Evolutionary conservation across 192 early-diverging fungal genomes (phyloP).

Genomic region (Gryganskiella cystojenkinii): DNA sequence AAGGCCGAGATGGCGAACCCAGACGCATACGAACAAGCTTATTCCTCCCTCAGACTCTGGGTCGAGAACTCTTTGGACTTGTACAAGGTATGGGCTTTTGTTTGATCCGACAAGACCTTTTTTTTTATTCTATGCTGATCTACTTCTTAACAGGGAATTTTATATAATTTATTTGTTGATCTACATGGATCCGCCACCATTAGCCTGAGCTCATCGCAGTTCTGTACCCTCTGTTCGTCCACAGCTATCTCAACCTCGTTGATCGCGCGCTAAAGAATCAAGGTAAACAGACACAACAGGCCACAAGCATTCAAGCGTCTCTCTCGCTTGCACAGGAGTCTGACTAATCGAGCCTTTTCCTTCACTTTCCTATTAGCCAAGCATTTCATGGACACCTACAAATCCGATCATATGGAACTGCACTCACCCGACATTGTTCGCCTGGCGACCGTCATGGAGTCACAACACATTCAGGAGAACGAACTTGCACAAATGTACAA

Average conservation of each 20-base stretch:
- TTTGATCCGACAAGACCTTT: no score
- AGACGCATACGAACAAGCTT: slow-evolving; percentile 83
- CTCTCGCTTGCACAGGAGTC: no score
- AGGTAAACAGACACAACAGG: slow-evolving; percentile 41
- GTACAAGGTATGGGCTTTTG: slow-evolving; percentile 78
- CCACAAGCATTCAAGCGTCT: neutral
- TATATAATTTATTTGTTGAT: neutral
- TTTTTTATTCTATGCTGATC: no score
- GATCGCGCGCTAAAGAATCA: slow-evolving; percentile 59
- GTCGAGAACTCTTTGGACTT: slow-evolving; percentile 94
- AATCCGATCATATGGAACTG: slow-evolving; percentile 78
- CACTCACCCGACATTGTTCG: slow-evolving; percentile 79
- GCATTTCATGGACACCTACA: slow-evolving; percentile 81
- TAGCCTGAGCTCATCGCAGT: slow-evolving; percentile 86
- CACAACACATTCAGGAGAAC: slow-evolving; percentile 84
- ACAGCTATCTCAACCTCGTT: slow-evolving; percentile 91
- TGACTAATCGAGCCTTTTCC: neutral
- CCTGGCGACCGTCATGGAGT: slow-evolving; percentile 74
- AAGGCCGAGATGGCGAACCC: slow-evolving; percentile 73
- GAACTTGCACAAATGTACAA: slow-evolving; percentile 84
- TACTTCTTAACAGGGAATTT: no score
- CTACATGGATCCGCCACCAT: no score
- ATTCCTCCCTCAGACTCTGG: slow-evolving; percentile 84
- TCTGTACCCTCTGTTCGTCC: slow-evolving; percentile 92
- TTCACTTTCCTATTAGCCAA: slow-evolving; percentile 59